A percentile compares a stretch with the other conserved stretches of the same genome.
These are phyloP conservation scores for Fragilaria crotonensis DNA, from an alignment of 108 stramenopile species.

Conservation along the genomic window DNA sequence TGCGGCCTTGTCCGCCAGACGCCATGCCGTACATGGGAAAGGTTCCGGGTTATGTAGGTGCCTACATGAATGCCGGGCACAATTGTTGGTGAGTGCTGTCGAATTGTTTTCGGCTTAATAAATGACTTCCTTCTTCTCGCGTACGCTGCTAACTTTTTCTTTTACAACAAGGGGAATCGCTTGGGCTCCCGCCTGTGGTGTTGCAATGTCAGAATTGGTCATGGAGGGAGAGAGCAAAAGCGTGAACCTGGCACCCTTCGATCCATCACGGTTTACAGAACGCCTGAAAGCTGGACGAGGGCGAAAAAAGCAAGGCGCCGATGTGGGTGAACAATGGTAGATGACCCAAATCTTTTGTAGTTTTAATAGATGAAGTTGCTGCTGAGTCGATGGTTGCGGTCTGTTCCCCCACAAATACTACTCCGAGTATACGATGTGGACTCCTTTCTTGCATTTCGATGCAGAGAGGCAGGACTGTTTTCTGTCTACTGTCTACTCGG, in stretches of 20 bases:
- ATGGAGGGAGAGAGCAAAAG: slow-evolving; percentile 55
- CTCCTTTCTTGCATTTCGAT: too few relatives aligned
- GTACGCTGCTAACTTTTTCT: background rate
- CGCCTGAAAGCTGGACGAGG: slow-evolving; percentile 50
- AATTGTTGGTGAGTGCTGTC: slow-evolving; percentile 95
- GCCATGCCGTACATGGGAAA: slow-evolving; percentile 89
- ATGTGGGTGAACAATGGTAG: slow-evolving; percentile 85
- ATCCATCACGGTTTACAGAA: slow-evolving; percentile 52
- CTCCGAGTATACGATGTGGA: too few relatives aligned
- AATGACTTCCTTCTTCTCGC: background rate
- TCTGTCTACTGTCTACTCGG: too few relatives aligned
- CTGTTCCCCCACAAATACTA: too few relatives aligned
- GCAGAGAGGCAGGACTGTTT: too few relatives aligned
- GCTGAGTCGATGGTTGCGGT: too few relatives aligned
- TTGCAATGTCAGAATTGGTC: slow-evolving; percentile 82
- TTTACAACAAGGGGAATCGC: slow-evolving; percentile 67
- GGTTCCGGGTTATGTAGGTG: slow-evolving; percentile 72
- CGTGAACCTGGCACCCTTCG: slow-evolving; percentile 59
- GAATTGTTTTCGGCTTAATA: background rate
- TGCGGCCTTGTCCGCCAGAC: slow-evolving; percentile 84
- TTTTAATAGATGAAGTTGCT: too few relatives aligned
- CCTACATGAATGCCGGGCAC: slow-evolving; percentile 90
- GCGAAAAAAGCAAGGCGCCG: slow-evolving; percentile 49
- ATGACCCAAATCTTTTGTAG: background rate
- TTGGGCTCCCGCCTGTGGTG: slow-evolving; percentile 91